Evolutionary conservation across 192 early-diverging fungal species (phyloP), one percentile per base, ranked within the genome.

Genomic region (Thamnidium elegans): DNA sequence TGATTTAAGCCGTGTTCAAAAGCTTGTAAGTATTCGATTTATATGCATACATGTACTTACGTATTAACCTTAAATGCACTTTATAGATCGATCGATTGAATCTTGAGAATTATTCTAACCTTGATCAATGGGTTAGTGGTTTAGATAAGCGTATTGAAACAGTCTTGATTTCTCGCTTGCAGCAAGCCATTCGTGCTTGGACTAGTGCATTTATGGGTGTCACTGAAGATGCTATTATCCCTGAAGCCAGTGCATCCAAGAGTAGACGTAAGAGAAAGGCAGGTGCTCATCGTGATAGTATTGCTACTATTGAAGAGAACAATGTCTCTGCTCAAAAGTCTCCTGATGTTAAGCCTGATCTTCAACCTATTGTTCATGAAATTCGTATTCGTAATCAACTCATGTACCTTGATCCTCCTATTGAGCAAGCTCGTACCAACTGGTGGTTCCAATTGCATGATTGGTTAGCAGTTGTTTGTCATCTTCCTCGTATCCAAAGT

Each of bases 401-500:
- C 67, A 96, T 99, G 90, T 96, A 87, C 69, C 74, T 99, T 26
- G 90, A 97, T 58, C 98, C 98, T 43, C 95, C 98, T 34, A 79
- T 99, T 23, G 96, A 99, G 74, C 83, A 92, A 59, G 96, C 98
- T 0, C 87, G 96, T 20, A 86, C 86, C 9, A 84, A 86, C 36
- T 97, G 93, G 92, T 93, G 90, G 69, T 72, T 74, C 51, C 90
- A 94, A 78, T 84, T 99, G 26, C 98, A 99, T 56, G 80, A 87
- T 3, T 99, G 97, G 94, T 82, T 99, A 58, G 90, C 91, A 0
- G 79, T 87, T 4, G 79, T 99, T 19, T 98, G 97, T 69, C 81
- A 85, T 58, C 81, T 96, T 74, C 85, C 86, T 13, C 86, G 93
- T 11, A 83, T 96, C 50, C 90, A 93, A 75, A 91, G 91, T 47